Base-by-base conservation (phyloP, 139 green algal genomes). In the Haematococcus sp. region DNA sequence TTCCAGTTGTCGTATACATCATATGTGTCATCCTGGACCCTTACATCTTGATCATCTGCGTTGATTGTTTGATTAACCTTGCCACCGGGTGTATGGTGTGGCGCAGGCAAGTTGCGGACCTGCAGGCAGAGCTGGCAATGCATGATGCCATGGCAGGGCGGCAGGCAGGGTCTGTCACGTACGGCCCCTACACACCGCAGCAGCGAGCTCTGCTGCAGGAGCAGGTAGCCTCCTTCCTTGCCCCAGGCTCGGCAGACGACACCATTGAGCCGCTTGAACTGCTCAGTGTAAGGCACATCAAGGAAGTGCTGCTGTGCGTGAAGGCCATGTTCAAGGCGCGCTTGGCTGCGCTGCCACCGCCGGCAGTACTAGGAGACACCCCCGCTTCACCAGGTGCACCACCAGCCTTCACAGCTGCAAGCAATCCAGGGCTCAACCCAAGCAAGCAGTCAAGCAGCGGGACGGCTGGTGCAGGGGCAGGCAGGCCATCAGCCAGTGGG, bases 81-180 rank as follows among this genome's bases (percentile, higher is more conserved):
- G n/a, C n/a, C n/a, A n/a, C n/a, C n/a, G n/a, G n/a, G n/a, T n/a
- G n/a, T n/a, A n/a, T n/a, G n/a, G n/a, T n/a, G n/a, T n/a, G n/a
- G n/a, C n/a, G 33, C 78, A 89, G 84, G 34, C 79, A 89, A 56
- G 71, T 89, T 2, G 40, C 46, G 22, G 84, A 89, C n/a, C 80
- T 89, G 59, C 75, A 86, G 63, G 74, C 83, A 35, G 80, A 89
- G 78, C 69, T 87, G 27, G 78, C 81, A 1, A 85, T 89, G 77
- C 82, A 83, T 44, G 72, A 89, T 46, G 66, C 81, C 49, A 83
- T 86, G 77, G 60, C 69, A 17, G 54, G 52, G 19, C 68, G 81
- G 1, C 70, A 68, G 28, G 71, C 40, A 49, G 40, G 40, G 40
- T 7, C 46, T 43, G 40, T 82, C 5, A 5, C 35, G 58, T 86